Base-by-base conservation (phyloP, 441 rosid species). In the Geranium incanum region DNA sequence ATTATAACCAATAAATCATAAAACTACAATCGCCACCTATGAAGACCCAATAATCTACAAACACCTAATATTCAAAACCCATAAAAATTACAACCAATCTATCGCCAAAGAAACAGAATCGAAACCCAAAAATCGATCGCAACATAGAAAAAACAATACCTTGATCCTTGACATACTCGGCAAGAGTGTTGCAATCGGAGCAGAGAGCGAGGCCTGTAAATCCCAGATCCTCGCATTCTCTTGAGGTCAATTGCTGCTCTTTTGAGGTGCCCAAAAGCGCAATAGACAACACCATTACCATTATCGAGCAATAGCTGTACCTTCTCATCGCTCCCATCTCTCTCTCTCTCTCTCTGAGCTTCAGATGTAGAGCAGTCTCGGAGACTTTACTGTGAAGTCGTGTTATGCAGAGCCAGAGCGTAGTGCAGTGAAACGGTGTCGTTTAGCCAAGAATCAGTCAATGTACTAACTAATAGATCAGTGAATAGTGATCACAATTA, bases 121-220 rank as follows among this genome's bases (percentile, higher is more conserved):
- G 43, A 52, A 52, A 52, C 60, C 60, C 60, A 52, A 0, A n/a
- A 52, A 15, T n/a, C 4, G 15, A 45, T 52, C 15, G 15, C 15
- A 52, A 12, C n/a, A 18, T 7, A 16, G 23, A 59, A 67, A 16
- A 67, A 62, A 16, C 60, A 36, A 62, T 59, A 89, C 98, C 97
- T 87, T 85, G 84, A 70, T 91, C 84, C 84, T 91, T 93, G 77
- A 93, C 93, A 77, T 89, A 93, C 81, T 93, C 97, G 36, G 89
- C 79, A 33, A 90, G 82, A 28, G 95, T 79, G 75, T 81, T 85
- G 77, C 98, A 90, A 81, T 93, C 96, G 68, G 98, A 93, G 80
- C 98, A 93, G 67, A 91, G 91, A 69, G 98, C 97, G 68, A 89
- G 88, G 37, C 97, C 98, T 0, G 95, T 84, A 62, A 93, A 91